Evolutionary conservation across 83 land plant species (phyloP), one percentile per base, ranked within the genome.

Genomic region (Picea abies): DNA sequence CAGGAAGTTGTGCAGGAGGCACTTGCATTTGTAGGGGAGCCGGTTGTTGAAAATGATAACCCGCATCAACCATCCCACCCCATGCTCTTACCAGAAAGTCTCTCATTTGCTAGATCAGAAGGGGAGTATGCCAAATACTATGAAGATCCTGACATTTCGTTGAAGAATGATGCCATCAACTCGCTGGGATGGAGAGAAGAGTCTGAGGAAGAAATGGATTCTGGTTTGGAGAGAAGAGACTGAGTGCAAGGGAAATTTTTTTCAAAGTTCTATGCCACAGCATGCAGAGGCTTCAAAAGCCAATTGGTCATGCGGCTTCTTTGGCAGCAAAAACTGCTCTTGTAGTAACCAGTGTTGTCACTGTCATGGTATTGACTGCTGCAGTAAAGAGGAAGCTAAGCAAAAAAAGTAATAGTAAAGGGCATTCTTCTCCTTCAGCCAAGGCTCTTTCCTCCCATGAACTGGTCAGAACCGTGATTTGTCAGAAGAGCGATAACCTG

Each of bases 1-100:
- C 71, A 56, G 82, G 78, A 5, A 25, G 78, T 80, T 64, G 77
- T 80, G 32, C 47, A 67, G 4, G 82, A 80, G 37, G n/a, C n/a
- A n/a, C n/a, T n/a, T n/a, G n/a, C n/a, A n/a, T n/a, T n/a, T n/a
- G n/a, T n/a, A n/a, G n/a, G n/a, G n/a, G n/a, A n/a, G n/a, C n/a
- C 82, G 3, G 52, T 37, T 11, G 78, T 11, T 41, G 82, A 80
- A 65, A 16, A 41, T 26, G 37, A 52, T 65, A 23, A 65, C 5
- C 9, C 7, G n/a, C n/a, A n/a, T n/a, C n/a, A n/a, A n/a, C n/a
- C n/a, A n/a, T n/a, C n/a, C n/a, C n/a, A n/a, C n/a, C n/a, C n/a
- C n/a, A n/a, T n/a, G n/a, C n/a, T n/a, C n/a, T n/a, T n/a, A n/a
- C n/a, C n/a, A n/a, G n/a, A n/a, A n/a, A n/a, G n/a, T n/a, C n/a